Evolutionary conservation across 495 filamentous ascomycete genomes (phyloP).

Genomic region (Immersiella caudata): DNA sequence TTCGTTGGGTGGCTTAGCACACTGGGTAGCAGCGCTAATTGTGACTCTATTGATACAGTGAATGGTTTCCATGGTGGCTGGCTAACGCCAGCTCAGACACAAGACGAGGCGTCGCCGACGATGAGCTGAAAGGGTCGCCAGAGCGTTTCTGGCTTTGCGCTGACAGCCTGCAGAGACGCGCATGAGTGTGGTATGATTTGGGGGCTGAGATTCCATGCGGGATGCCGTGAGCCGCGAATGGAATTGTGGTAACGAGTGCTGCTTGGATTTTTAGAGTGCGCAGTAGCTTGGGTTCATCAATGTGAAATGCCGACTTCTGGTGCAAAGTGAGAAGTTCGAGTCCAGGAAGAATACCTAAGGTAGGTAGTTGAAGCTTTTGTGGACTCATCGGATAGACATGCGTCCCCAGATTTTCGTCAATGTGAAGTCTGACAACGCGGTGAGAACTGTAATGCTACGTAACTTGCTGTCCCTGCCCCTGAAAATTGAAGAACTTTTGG

Average conservation of each 20-base stretch:
- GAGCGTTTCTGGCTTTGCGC: slow-evolving; percentile 1
- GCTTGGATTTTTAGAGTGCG: background rate
- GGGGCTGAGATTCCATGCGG: slow-evolving; percentile 10
- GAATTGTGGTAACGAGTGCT: background rate
- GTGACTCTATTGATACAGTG: too few relatives aligned
- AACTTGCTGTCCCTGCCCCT: background rate
- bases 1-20: too few relatives aligned
- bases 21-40: too few relatives aligned
- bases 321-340: too few relatives aligned
- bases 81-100: background rate
- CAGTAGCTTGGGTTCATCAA: background rate
- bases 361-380: too few relatives aligned
- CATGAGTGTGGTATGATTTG: slow-evolving; percentile 7
- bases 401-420: background rate
- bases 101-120: background rate
- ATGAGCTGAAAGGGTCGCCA: background rate
- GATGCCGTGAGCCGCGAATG: background rate
- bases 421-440: background rate
- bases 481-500: background rate
- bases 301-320: background rate
- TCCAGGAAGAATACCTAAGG: too few relatives aligned
- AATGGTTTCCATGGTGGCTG: background rate
- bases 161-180: background rate
- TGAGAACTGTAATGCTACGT: slow-evolving; percentile 5
- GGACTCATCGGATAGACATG: background rate